Base-by-base conservation (phyloP, 345 rosid genomes). In the Trapa incisa region DNA sequence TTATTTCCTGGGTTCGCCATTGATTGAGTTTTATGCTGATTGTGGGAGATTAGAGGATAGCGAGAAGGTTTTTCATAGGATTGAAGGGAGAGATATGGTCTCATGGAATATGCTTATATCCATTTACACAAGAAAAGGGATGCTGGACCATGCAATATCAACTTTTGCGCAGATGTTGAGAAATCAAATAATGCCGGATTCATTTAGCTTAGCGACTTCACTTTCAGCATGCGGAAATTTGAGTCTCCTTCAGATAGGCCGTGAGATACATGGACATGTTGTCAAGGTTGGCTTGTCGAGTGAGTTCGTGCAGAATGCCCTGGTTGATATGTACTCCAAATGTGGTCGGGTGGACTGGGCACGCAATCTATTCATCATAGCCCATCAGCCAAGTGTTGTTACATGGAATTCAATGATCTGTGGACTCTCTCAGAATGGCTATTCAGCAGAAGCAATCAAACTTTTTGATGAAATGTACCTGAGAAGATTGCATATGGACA, bases 401-500 rank as follows among this genome's bases (percentile, higher is more conserved):
- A 79, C 85, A 56, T 90, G 96, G 96, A 93, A 90, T 42, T 84
- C 98, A 5, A 84, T 93, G 90, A 86, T 93, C 77, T 86, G 83
- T 41, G 97, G 94, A 5, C 85, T 81, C 68, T 79, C 82, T 2
- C 96, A 90, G 52, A 83, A 76, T 65, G 93, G 83, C 32, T 68
- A 50, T 67, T 80, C 84, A 9, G 1, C 48, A 17, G 81, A 85
- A 73, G 97, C 89, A 50, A 57, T 90, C 73, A 73, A 67, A 61
- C 85, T 93, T 42, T 88, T 88, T 48, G 80, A 76, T 74, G 77
- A 75, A 68, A 85, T 90, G 94, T 88, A 75, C 71, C 37, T 42
- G 39, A 75, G 75, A 62, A 76, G 81, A 64, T 73, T 90, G 74
- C 83, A 84, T 73, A 68, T 61, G 48, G 77, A 76, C 60, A 84